Evolutionary conservation across 164 flowering plant genomes (phyloP).

Genomic region (Pachysandra terminalis): DNA sequence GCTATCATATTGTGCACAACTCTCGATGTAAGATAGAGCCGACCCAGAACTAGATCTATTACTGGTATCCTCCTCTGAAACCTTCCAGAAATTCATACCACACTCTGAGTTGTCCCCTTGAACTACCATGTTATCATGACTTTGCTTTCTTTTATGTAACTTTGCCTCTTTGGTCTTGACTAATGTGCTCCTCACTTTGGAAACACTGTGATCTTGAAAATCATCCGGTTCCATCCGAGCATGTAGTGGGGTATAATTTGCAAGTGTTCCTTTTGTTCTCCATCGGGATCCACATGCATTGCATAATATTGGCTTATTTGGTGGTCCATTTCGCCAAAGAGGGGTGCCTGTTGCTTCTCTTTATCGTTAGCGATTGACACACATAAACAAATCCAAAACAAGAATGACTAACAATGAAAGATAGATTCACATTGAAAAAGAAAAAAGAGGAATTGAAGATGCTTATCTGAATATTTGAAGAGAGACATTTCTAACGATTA

Average conservation of each 20-base stretch:
- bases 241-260: conserved; percentile 88
- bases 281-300: conserved; percentile 99
- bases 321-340: conserved; percentile 99
- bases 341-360: conserved; percentile 70
- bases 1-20: conserved; percentile 68
- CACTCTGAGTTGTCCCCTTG: conserved; percentile 29
- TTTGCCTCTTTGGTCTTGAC: conserved; percentile 58
- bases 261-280: conserved; percentile 95
- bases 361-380: conserved; percentile 11
- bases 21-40: conserved; percentile 81
- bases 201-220: conserved; percentile 44
- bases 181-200: conserved; percentile 50
- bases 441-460: neutral
- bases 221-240: conserved; percentile 70
- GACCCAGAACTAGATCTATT: conserved; percentile 95
- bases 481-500: neutral
- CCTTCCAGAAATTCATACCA: conserved; percentile 38
- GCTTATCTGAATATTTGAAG: neutral
- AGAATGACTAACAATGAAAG: neutral
- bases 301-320: conserved; percentile 94
- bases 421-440: neutral
- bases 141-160: conserved; percentile 52
- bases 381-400: conserved; percentile 1
- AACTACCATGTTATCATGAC: conserved; percentile 25
- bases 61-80: conserved; percentile 70